Evolutionary conservation across 176 grass and related monocot species (phyloP).

Genomic region (Oryza rufipogon): DNA sequence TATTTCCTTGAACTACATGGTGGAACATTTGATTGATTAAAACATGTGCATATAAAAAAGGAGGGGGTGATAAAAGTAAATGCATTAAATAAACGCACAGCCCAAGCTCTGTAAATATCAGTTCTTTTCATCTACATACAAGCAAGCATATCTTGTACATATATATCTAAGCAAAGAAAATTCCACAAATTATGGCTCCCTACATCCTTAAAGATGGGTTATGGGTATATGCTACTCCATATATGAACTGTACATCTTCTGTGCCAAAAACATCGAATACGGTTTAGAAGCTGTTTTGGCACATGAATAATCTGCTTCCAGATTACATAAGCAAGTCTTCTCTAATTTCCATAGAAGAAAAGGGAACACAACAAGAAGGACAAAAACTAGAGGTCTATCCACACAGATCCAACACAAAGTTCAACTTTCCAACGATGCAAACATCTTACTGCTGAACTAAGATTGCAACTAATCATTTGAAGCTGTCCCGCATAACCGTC

Average conservation of each 20-base stretch:
- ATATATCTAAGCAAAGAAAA: conserved; percentile 2
- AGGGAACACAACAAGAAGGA: neutral
- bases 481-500: neutral
- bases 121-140: neutral
- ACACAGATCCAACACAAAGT: conserved; percentile 7
- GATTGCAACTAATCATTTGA: neutral
- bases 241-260: neutral
- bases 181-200: neutral
- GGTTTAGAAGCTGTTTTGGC: neutral
- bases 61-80: neutral
- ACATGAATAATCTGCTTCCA: neutral
- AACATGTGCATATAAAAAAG: neutral
- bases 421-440: neutral
- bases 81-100: neutral
- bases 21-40: neutral
- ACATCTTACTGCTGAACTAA: neutral
- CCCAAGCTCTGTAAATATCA: neutral
- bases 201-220: neutral
- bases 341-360: neutral
- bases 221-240: neutral
- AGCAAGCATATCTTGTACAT: neutral
- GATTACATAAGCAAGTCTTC: neutral
- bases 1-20: neutral
- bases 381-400: neutral
- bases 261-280: neutral